Conservation (phyloP, 2,329 filamentous ascomycete genomes). For the Thelonectria discophora region DNA sequence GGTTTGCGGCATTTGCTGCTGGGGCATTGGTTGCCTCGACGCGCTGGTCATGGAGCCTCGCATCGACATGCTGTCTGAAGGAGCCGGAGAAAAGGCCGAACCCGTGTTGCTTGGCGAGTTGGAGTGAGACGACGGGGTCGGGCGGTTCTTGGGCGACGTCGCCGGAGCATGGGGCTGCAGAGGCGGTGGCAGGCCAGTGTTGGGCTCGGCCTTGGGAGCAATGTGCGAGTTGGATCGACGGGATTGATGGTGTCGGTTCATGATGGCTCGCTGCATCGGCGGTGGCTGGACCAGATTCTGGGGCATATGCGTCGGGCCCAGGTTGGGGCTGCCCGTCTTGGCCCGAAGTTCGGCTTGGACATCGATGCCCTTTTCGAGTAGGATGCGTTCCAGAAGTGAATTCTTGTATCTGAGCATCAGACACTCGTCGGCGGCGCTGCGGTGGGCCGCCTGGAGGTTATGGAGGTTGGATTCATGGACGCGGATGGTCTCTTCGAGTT, state of each 20-base stretch:
- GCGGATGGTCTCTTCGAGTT: constrained; percentile 96
- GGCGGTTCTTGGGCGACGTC: constrained; percentile 74
- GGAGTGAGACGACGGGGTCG: constrained; percentile 82
- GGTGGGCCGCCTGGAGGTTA: constrained; percentile 91
- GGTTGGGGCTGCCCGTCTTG: constrained; percentile 87
- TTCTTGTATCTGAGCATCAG: constrained; percentile 99
- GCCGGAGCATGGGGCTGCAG: constrained; percentile 64
- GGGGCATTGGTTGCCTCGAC: constrained; percentile 45
- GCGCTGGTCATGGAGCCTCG: constrained; percentile 49
- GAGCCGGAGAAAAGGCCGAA: constrained; percentile 54
- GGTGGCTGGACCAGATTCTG: constrained; percentile 77
- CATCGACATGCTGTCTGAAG: constrained; percentile 59
- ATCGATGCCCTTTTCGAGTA: constrained; percentile 98
- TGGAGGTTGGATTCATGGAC: constrained; percentile 95
- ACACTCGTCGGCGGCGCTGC: constrained; percentile 94
- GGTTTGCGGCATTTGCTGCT: constrained; percentile 38
- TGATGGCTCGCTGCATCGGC: constrained; percentile 80
- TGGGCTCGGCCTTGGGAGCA: constrained; percentile 75
- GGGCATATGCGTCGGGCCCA: constrained; percentile 73
- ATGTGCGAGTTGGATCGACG: constrained; percentile 78
- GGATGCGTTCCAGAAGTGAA: constrained; percentile 91
- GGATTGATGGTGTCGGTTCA: constrained; percentile 81
- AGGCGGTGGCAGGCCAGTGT: constrained; percentile 56
- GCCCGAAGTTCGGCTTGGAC: constrained; percentile 94
- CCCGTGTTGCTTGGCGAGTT: constrained; percentile 63